Evolutionary conservation across 371 early-diverging fungal species (phyloP), one percentile per base, ranked within the genome.

Genomic region (Funneliformis caledonium): DNA sequence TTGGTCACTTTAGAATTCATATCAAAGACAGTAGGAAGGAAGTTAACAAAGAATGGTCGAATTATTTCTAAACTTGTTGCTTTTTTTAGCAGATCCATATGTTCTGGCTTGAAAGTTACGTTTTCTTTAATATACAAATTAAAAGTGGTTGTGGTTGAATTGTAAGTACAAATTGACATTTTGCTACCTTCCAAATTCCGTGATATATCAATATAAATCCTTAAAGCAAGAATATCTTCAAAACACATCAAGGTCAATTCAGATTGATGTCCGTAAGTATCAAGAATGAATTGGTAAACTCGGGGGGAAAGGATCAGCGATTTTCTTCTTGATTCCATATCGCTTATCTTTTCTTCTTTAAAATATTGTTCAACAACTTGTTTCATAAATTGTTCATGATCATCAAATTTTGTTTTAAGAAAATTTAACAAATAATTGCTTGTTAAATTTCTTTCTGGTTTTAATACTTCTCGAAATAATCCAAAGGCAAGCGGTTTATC

Each of bases 391-490:
- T 47, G 47, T 47, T 7, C 47, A 47, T 47, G 47, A 47, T 47
- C 2, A 47, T 47, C 47, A 47, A 61, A 61, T 61, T 61, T 61
- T 61, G 10, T 3, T 19, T 47, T 22, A 22, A 70, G 45, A 56
- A 74, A 74, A 5, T 59, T 33, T 33, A n/a, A 59, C 19, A 74
- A 26, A 74, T 74, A 16, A 31, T 4, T 0, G 11, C 59, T 56
- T 31, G 59, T 74, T 12, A 74, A n/a, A 45, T 74, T 60, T 56
- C 59, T 12, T 60, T 72, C 50, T 7, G 14, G 72, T 7, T 47
- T 47, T 9, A 47, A 47, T 47, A 10, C 47, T 47, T 10, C 47
- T 7, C 47, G 7, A 7, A 47, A 47, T 9, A 47, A 47, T 2
- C 6, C 6, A 9, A 47, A 9, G 1, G 47, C 47, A 47, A 47